A percentile compares a stretch with the other conserved stretches of the same genome.
Evolutionary conservation across 2,329 filamentous ascomycete genomes (phyloP).

Genomic region (Aspergillus felis): DNA sequence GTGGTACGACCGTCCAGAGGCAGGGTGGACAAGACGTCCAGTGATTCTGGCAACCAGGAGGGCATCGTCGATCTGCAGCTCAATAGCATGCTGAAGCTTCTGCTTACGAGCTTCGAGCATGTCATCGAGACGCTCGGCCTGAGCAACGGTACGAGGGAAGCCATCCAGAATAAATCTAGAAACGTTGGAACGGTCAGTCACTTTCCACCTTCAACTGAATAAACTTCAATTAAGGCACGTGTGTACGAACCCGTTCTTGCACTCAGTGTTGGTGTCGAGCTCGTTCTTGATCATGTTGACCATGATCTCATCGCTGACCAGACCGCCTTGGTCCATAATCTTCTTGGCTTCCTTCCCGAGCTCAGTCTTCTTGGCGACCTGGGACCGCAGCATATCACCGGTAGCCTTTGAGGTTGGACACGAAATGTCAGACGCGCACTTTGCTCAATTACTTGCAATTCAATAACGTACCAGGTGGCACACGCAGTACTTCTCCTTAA

Average conservation of each 20-base stretch:
- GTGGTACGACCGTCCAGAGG: slow-evolving; percentile 95
- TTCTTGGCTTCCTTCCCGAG: slow-evolving; percentile 97
- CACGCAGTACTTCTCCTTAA: slow-evolving; percentile 96
- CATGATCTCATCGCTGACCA: slow-evolving; percentile 98
- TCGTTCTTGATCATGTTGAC: slow-evolving; percentile 99
- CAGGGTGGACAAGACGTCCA: slow-evolving; percentile 90
- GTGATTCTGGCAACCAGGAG: slow-evolving; percentile 95
- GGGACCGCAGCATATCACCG: slow-evolving; percentile 97
- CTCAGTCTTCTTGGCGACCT: slow-evolving; percentile 95
- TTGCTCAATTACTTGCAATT: slow-evolving; percentile 6
- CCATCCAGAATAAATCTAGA: slow-evolving; percentile 95
- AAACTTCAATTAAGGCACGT: slow-evolving; percentile 8
- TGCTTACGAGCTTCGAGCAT: slow-evolving; percentile 80
- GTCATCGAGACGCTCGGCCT: slow-evolving; percentile 88
- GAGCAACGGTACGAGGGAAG: slow-evolving; percentile 93
- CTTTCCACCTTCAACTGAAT: slow-evolving; percentile 11
- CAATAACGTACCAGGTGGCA: slow-evolving; percentile 78
- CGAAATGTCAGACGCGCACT: not conserved
- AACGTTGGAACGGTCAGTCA: slow-evolving; percentile 9
- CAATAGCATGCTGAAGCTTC: slow-evolving; percentile 88
- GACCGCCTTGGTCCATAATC: slow-evolving; percentile 98
- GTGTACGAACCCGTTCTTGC: slow-evolving; percentile 78
- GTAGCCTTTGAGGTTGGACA: slow-evolving; percentile 63
- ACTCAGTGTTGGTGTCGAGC: slow-evolving; percentile 89
- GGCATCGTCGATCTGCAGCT: slow-evolving; percentile 93